Conservation (phyloP, 2,329 filamentous ascomycete genomes). For the Sporothrix curviconia region DNA sequence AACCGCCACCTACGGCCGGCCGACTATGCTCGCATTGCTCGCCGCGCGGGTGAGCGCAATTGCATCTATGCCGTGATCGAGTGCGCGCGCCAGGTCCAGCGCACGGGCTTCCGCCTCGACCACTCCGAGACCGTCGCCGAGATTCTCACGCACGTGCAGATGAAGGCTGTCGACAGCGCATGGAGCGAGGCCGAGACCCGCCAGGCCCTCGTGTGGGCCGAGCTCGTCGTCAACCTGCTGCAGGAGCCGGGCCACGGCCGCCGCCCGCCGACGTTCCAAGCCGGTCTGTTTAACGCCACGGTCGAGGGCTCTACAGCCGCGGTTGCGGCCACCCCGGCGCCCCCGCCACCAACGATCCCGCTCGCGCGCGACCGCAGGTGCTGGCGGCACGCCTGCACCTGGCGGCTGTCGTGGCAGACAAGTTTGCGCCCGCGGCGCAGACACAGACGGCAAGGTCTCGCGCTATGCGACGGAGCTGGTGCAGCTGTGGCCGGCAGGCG, state of each 20-base stretch:
- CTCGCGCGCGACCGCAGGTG: slow-evolving; percentile 37
- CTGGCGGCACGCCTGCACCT: slow-evolving; percentile 38
- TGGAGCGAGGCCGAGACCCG: slow-evolving; percentile 31
- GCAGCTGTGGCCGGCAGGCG: slow-evolving; percentile 35
- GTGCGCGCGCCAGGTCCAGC: slow-evolving; percentile 38
- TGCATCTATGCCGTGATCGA: slow-evolving; percentile 44
- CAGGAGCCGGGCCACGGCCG: slow-evolving; percentile 36
- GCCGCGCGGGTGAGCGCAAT: slow-evolving; percentile 34
- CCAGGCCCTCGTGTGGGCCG: slow-evolving; percentile 39
- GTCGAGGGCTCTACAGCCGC: not conserved
- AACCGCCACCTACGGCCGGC: slow-evolving; percentile 30
- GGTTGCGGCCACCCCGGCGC: slow-evolving; percentile 5
- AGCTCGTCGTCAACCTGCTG: slow-evolving; percentile 44
- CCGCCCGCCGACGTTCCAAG: slow-evolving; percentile 6
- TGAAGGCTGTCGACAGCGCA: slow-evolving; percentile 34
- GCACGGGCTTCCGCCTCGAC: slow-evolving; percentile 41
- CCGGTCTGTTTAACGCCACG: slow-evolving; percentile 5
- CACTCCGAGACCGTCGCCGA: slow-evolving; percentile 35
- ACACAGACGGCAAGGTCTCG: slow-evolving; percentile 30
- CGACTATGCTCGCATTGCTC: slow-evolving; percentile 35
- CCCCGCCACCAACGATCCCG: slow-evolving; percentile 22
- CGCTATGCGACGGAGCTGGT: slow-evolving; percentile 29
- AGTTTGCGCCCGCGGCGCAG: slow-evolving; percentile 22
- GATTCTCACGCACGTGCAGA: slow-evolving; percentile 34
- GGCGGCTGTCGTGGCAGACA: slow-evolving; percentile 34